Percentiles rank a stretch among this genome's conserved stretches.
Conservation (phyloP, 2,329 filamentous ascomycete genomes). For the Fusarium ambrosium region DNA sequence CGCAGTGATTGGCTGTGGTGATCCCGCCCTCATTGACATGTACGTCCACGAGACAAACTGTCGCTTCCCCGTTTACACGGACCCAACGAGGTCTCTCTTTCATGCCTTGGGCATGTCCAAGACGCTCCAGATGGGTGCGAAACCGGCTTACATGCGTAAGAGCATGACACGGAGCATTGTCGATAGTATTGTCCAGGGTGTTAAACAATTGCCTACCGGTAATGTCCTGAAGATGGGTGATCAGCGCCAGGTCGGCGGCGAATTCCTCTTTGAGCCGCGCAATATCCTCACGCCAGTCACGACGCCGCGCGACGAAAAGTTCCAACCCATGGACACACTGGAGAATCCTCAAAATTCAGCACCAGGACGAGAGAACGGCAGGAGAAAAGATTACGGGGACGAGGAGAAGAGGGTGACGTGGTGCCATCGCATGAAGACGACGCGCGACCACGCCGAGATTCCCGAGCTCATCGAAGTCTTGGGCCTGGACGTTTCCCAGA, state of each 20-base stretch:
- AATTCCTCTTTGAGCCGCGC: conserved; percentile 79
- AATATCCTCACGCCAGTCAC: conserved; percentile 59
- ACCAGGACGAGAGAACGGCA: not conserved
- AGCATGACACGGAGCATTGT: conserved; percentile 64
- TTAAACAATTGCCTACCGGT: conserved; percentile 70
- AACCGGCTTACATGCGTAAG: conserved; percentile 75
- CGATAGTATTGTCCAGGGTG: conserved; percentile 68
- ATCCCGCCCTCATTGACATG: conserved; percentile 75
- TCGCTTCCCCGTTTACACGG: conserved; percentile 82
- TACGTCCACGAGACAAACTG: conserved; percentile 75
- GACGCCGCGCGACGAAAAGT: conserved; percentile 57
- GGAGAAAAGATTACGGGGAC: conserved; percentile 33
- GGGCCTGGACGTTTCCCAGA: conserved; percentile 61
- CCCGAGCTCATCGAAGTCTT: conserved; percentile 74
- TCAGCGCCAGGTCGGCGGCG: conserved; percentile 78
- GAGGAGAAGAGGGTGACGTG: conserved; percentile 77
- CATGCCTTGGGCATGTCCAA: conserved; percentile 76
- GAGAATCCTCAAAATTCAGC: conserved; percentile 26
- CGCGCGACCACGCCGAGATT: conserved; percentile 82
- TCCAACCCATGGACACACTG: conserved; percentile 35
- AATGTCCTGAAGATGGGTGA: conserved; percentile 75
- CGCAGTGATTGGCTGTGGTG: conserved; percentile 79
- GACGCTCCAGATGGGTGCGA: conserved; percentile 70
- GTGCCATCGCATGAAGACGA: conserved; percentile 87
- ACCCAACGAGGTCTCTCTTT: conserved; percentile 77